Evolutionary conservation across 805 yeast genomes (phyloP), one percentile per base, ranked within the genome.

Genomic region (Candida andamanensis): DNA sequence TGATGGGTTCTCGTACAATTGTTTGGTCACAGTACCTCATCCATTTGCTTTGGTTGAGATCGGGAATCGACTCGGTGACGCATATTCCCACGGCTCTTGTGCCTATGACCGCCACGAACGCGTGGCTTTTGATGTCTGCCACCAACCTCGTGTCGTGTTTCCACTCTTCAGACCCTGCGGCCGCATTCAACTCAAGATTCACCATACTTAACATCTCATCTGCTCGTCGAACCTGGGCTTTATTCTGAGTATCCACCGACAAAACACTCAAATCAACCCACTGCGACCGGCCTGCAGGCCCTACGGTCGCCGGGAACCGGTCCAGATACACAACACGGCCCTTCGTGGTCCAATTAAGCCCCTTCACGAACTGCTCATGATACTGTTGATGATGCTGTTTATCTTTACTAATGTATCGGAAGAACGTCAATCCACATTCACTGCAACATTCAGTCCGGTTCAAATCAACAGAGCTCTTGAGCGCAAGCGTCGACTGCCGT

Each of bases 171-270:
- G 60, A 52, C 12, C 53, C 69, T 9, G 26, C 29, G 0, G 65
- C 80, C 0, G 89, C 86, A 51, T 68, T 72, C 29, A 82, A 55
- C 40, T 75, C 82, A 5, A 56, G 60, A 47, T 82, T 80, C 6
- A 74, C 83, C 49, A 78, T 55, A 1, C 59, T 55, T 36, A 82
- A 49, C 4, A 78, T 46, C 25, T 45, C 40, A 21, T 50, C 54
- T 3, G 49, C 52, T 26, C 51, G 52, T 13, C 39, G 36, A n/a
- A 57, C 42, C 36, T 58, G 58, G 15, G 38, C 33, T 11, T 39
- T 37, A 12, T 37, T 39, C 6, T 41, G 37, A 26, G 48, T 54
- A 28, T 53, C 55, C 4, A 62, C 46, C 1, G 41, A 13, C 5
- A 12, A 6, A 13, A 8, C 13, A 15, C 17, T n/a, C n/a, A n/a